A percentile compares a stretch with the other conserved stretches of the same genome.
These are phyloP conservation scores for Beauveria bassiana DNA, from an alignment of 2,329 filamentous ascomycete genomes.

Conservation along the genomic window DNA sequence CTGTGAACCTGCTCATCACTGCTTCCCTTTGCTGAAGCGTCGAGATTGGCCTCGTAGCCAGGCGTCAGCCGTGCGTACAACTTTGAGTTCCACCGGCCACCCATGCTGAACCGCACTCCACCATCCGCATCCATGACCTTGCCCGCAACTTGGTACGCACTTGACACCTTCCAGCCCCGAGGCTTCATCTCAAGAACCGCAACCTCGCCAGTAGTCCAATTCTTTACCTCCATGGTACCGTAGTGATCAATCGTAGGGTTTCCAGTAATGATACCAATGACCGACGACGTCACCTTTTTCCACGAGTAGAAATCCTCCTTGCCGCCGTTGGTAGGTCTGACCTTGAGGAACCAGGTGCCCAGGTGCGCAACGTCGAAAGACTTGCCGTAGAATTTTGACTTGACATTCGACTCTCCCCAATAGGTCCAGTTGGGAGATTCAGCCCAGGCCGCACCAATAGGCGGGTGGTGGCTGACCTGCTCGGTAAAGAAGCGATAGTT, in stretches of 20 bases:
- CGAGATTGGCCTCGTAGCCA: constrained; percentile 72
- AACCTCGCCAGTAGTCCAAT: constrained; percentile 92
- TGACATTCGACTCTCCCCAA: constrained; percentile 90
- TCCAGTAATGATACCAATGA: constrained; percentile 97
- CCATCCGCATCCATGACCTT: constrained; percentile 75
- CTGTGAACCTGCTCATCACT: constrained; percentile 32
- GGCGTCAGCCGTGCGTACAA: constrained; percentile 90
- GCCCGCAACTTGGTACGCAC: constrained; percentile 80
- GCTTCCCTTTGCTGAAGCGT: constrained; percentile 40
- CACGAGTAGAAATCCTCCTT: constrained; percentile 90
- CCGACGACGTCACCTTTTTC: constrained; percentile 97
- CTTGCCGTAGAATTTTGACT: constrained; percentile 95
- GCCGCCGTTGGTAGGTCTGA: constrained; percentile 67
- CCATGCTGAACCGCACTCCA: constrained; percentile 80
- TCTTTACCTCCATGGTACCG: constrained; percentile 93
- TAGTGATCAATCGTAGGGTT: constrained; percentile 98
- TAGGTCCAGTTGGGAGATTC: constrained; percentile 95
- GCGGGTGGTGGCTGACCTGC: constrained; percentile 96
- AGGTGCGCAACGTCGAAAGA: constrained; percentile 96
- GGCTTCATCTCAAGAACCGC: constrained; percentile 88
- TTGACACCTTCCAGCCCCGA: constrained; percentile 90
- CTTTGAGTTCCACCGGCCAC: constrained; percentile 95
- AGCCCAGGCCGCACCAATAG: constrained; percentile 85
- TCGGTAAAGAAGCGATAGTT: constrained; percentile 98
- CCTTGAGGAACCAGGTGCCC: constrained; percentile 90